Evolutionary conservation across 495 filamentous ascomycete species (phyloP).

Genomic region (Schizothecium vesticola): DNA sequence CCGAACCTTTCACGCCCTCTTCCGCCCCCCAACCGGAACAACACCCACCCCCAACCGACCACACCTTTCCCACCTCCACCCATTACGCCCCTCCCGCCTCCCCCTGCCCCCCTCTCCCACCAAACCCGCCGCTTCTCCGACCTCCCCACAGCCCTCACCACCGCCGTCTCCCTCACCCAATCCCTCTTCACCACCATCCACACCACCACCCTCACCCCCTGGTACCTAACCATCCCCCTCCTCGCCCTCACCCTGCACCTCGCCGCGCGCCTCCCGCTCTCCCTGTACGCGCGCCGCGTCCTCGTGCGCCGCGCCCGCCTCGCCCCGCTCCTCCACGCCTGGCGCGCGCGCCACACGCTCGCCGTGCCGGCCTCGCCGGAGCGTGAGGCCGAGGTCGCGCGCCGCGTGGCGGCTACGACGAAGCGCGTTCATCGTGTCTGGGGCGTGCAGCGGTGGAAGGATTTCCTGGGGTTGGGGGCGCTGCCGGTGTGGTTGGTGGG

Average conservation of each 20-base stretch:
- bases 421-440: conserved; percentile 40
- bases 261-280: conserved; percentile 53
- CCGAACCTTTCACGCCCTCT: background rate
- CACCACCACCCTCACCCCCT: conserved; percentile 54
- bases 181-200: conserved; percentile 59
- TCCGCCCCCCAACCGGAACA: background rate
- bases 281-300: conserved; percentile 46
- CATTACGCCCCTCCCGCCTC: background rate
- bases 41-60: background rate
- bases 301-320: conserved; percentile 41
- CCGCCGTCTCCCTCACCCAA: conserved; percentile 48
- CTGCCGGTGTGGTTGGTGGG: conserved; percentile 64
- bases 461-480: conserved; percentile 39
- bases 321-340: conserved; percentile 47
- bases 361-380: background rate
- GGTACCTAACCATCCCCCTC: conserved; percentile 65
- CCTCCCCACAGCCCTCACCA: conserved; percentile 30
- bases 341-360: conserved; percentile 32
- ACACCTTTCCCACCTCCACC: background rate
- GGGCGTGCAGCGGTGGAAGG: conserved; percentile 49
- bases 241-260: conserved; percentile 59
- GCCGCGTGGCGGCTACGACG: conserved; percentile 26
- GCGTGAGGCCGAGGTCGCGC: conserved; percentile 15
- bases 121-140: background rate
- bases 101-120: background rate